Evolutionary conservation across 2,329 filamentous ascomycete species (phyloP), one percentile per base, ranked within the genome.

Genomic region (Xylariales sp.): DNA sequence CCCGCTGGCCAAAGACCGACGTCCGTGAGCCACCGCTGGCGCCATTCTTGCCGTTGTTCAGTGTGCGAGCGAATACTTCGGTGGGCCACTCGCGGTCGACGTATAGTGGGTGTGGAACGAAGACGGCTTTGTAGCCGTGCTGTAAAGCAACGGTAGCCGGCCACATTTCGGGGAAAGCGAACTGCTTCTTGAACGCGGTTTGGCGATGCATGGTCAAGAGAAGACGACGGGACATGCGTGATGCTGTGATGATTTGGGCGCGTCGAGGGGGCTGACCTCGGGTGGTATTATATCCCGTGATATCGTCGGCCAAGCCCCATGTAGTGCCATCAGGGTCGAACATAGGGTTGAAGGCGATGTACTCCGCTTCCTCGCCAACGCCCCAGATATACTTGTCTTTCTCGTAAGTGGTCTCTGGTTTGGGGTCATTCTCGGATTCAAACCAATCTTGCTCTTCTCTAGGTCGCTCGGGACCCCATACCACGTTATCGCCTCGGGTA

Each of bases 161-260:
- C 88, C 88, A 96, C 90, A 96, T 96, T 64, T 97, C 91, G 0
- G 89, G 87, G 60, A 95, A 95, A 69, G 93, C 94, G 49, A 87
- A 86, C 63, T 94, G 86, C 53, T 89, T 90, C 57, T 84, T 83
- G 54, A 87, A 77, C 21, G 82, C 80, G 4, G 90, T 95, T 68
- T 95, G 89, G 42, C 81, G 78, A 69, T 97, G 91, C 91, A 97
- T 97, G 14, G 84, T 84, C 46, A 82, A 70, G 11, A 97, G 74
- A 35, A 96, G 78, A 34, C 80, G 80, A 36, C 82, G 81, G 10
- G 86, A 93, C 66, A 97, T 84, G 40, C 91, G 81, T 1, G 85
- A 85, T 1, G 89, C 84, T 0, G 90, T 91, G 60, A 95, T 91
- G 65, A 97, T 95, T 51, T 88, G 85, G 29, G 86, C 84, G 18